Percentiles rank a stretch among this genome's conserved stretches.
These are phyloP conservation scores for Candida pseudoglaebosa DNA, from an alignment of 805 yeast species.

Conservation along the genomic window DNA sequence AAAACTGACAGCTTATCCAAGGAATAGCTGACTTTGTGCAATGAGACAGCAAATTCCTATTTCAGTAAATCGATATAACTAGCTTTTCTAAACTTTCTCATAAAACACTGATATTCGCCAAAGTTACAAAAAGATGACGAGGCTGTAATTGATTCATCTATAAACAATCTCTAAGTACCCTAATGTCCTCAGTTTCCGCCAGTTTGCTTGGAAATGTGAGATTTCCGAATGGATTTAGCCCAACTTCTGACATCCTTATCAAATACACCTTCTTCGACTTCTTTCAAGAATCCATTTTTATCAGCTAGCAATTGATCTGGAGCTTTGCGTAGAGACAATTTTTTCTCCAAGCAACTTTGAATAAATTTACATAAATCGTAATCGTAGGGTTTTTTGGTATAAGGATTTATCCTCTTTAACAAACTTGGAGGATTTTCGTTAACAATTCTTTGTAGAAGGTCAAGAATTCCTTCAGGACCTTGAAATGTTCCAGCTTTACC, in stretches of 20 bases:
- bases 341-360: constrained; percentile 68
- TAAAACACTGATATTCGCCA: no score
- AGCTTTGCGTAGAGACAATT: constrained; percentile 60
- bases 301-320: constrained; percentile 62
- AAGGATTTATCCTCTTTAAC: constrained; percentile 26
- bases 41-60: no score
- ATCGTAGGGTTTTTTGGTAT: constrained; percentile 33
- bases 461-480: constrained; percentile 81
- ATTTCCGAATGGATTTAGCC: constrained; percentile 38
- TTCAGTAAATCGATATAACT: no score
- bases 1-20: no score
- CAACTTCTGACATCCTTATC: constrained; percentile 37
- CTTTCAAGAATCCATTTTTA: constrained; percentile 24
- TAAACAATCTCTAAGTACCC: no score
- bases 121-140: no score
- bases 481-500: constrained; percentile 16
- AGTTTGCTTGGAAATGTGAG: constrained; percentile 1
- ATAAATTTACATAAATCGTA: constrained; percentile 61
- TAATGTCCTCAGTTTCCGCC: no score
- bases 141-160: no score
- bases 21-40: no score
- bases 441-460: constrained; percentile 86
- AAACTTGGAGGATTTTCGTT: constrained; percentile 86
- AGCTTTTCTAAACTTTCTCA: no score
- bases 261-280: constrained; percentile 25